A percentile compares a stretch with the other conserved stretches of the same genome.
phyloP scores from a whole-genome alignment of 1,284 basidiomycete genomes.

The Stereum hirsutum region DNA sequence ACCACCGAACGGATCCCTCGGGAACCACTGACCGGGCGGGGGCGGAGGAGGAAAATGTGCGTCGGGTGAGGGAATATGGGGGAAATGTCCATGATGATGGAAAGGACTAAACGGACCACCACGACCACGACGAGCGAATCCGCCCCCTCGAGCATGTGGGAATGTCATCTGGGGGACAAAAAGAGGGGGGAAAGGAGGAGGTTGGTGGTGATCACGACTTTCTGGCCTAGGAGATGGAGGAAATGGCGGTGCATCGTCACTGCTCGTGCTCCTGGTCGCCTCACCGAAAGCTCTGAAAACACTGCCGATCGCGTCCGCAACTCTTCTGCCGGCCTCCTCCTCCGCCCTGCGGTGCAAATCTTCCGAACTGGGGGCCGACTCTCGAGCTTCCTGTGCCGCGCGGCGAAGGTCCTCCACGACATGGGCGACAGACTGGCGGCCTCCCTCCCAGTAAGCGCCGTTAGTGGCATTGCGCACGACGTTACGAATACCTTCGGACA shows the following conservation, averaged over 20 bases:
- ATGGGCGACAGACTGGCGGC: slow-evolving; percentile 46
- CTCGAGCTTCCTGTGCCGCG: slow-evolving; percentile 28
- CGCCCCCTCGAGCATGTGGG: too few relatives aligned
- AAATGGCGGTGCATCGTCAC: background rate
- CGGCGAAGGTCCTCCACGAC: slow-evolving; percentile 41
- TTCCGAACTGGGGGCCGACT: slow-evolving; percentile 26
- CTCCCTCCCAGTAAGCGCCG: slow-evolving; percentile 58
- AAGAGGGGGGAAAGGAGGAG: too few relatives aligned
- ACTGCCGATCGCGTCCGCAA: slow-evolving; percentile 53
- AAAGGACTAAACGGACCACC: too few relatives aligned
- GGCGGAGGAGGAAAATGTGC: too few relatives aligned
- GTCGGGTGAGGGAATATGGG: too few relatives aligned
- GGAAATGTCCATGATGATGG: too few relatives aligned
- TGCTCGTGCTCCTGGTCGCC: slow-evolving; percentile 10
- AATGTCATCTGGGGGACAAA: too few relatives aligned
- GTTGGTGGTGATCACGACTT: background rate
- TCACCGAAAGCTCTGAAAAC: slow-evolving; percentile 48
- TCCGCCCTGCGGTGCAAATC: slow-evolving; percentile 40
- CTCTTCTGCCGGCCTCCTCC: slow-evolving; percentile 52
- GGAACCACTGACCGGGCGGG: too few relatives aligned
- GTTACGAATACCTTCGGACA: slow-evolving; percentile 55
- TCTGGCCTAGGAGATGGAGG: background rate
- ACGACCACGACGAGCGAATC: too few relatives aligned
- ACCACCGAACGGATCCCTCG: too few relatives aligned
- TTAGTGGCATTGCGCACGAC: slow-evolving; percentile 50